Evolutionary conservation across 1,139 yeast genomes (phyloP).

Genomic region (Taphrina confusa): DNA sequence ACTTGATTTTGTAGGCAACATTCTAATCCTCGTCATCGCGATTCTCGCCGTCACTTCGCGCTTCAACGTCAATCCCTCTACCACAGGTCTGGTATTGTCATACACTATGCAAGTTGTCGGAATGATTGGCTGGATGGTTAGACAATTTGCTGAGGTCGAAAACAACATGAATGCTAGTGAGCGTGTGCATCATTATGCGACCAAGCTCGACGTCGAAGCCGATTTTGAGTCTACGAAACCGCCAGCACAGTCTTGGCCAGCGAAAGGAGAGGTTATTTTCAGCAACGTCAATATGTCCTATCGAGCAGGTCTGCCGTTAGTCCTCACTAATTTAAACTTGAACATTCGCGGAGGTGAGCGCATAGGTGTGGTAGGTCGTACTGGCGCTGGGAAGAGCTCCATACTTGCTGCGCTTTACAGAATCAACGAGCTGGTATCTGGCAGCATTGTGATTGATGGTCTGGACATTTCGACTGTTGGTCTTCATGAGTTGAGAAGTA

Average conservation of each 20-base stretch:
- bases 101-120: constrained; percentile 45
- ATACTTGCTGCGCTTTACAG: constrained; percentile 68
- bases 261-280: constrained; percentile 59
- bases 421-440: constrained; percentile 58
- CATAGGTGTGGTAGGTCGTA: constrained; percentile 75
- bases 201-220: constrained; percentile 66
- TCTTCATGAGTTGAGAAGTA: constrained; percentile 58
- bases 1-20: constrained; percentile 58
- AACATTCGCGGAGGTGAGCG: constrained; percentile 57
- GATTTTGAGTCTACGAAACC: constrained; percentile 53
- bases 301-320: constrained; percentile 73
- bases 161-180: constrained; percentile 87
- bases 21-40: constrained; percentile 53
- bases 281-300: constrained; percentile 64
- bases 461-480: constrained; percentile 61
- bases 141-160: constrained; percentile 67
- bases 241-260: constrained; percentile 67
- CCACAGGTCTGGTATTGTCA: constrained; percentile 70
- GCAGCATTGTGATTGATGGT: constrained; percentile 60
- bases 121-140: constrained; percentile 45
- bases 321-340: constrained; percentile 59
- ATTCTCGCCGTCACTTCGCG: constrained; percentile 65
- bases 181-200: constrained; percentile 70
- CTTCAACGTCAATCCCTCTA: constrained; percentile 62
- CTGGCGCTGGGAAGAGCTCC: constrained; percentile 78